Evolutionary conservation across 805 yeast genomes (phyloP), one percentile per base, ranked within the genome.

Genomic region (Metschnikowia rubicola): DNA sequence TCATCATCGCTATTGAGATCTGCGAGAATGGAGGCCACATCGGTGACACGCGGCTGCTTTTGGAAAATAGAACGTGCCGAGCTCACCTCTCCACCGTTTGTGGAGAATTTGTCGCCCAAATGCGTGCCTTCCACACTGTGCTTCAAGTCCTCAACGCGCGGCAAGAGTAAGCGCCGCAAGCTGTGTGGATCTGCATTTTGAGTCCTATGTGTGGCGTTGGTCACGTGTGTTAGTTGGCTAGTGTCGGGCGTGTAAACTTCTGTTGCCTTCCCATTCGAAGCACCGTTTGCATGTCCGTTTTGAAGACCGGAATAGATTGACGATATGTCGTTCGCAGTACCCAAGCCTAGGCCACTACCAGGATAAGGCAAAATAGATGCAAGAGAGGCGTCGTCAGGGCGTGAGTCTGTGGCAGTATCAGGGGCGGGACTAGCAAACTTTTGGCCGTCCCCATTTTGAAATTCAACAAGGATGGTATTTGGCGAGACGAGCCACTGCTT

Each of bases 311-410:
- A 67, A 46, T 70, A 72, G 38, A 71, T 71, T 4, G 74, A 68
- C 6, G 67, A 59, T 19, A 71, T 71, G 48, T 71, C 77, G 34
- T 65, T 65, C 10, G 69, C 66, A n/a, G 61, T 67, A 10, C 77
- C 77, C 35, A 71, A 53, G 1, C 77, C 77, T 36, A 63, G 35
- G 10, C 56, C 57, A 29, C 53, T 48, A 15, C 39, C 42, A 8
- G 37, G 33, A 13, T 26, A 11, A 4, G 30, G 45, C 35, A 34
- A 8, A 12, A 19, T 35, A 1, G 49, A 46, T 6, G 28, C 13
- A 2, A 41, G 30, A 12, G 49, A 46, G n/a, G 31, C 33, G 10
- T 37, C 39, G 21, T 46, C 49, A 15, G 4, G 5, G 13, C 33
- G 42, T 10, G 32, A n/a, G 1, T 13, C 28, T 3, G 17, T 15